Base-by-base conservation (phyloP, 345 rosid genomes). In the Camelina laxa region DNA sequence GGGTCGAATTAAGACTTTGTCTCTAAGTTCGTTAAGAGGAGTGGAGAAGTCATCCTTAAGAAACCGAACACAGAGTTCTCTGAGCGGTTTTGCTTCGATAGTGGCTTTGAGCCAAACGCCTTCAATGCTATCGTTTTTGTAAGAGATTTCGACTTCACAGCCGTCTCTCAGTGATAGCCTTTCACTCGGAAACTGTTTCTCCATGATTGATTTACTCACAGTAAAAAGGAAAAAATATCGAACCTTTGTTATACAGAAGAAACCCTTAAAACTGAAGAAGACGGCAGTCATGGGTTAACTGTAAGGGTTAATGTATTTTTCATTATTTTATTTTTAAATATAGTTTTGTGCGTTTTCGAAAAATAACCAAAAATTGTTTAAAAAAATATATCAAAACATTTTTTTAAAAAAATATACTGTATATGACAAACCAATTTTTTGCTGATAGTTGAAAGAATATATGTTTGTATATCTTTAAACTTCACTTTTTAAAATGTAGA, bases 1-100 rank as follows among this genome's bases (percentile, higher is more conserved):
- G 7, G 91, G 91, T 69, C 95, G 73, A 0, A 89, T 24, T 53
- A 33, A 38, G 27, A 17, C 53, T 16, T 17, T 17, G 22, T 49
- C 0, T 9, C 13, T 10, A 15, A 20, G 7, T 50, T 50, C 27
- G 2, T 20, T 0, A 20, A 50, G 55, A 9, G 55, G 55, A 50
- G 55, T 19, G 27, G 14, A 50, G 5, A 19, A 9, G 14, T 50
- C 27, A 9, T 49, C 54, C 54, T 49, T 49, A 19, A 19, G 54
- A 2, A 49, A 49, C 24, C 24, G 54, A 49, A 49, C 13, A 45
- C 1, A 45, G 19, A 15, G 50, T n/a, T 45, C 20, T n/a, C 7
- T n/a, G n/a, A 5, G 49, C 9, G 50, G 50, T 45, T 45, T 45
- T 45, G 20, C 7, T 8, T 45, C 50, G 50, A 45, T 7, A n/a